Evolutionary conservation across 1,284 basidiomycete genomes (phyloP).

Genomic region (Trichosporon sp.): DNA sequence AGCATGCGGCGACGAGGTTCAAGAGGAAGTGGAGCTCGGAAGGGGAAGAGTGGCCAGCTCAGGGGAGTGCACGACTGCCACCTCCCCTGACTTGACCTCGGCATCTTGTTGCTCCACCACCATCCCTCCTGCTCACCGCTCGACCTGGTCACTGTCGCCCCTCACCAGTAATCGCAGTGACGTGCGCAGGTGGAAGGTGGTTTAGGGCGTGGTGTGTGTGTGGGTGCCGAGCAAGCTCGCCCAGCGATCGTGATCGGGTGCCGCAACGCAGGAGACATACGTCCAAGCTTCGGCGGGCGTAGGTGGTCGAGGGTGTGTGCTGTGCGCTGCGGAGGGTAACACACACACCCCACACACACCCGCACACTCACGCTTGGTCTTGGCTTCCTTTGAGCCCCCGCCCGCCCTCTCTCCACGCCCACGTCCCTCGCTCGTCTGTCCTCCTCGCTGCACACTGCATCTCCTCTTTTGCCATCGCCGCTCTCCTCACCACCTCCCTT

Average conservation of each 20-base stretch:
- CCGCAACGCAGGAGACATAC: too few relatives aligned
- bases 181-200: neutral
- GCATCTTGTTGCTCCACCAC: neutral
- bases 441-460: neutral
- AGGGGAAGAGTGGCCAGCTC: too few relatives aligned
- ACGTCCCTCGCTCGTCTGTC: neutral
- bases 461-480: neutral
- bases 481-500: neutral
- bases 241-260: too few relatives aligned
- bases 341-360: neutral
- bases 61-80: too few relatives aligned
- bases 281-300: too few relatives aligned
- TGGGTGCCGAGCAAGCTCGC: neutral
- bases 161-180: too few relatives aligned
- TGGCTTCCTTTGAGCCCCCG: neutral
- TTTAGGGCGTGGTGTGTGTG: neutral
- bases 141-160: too few relatives aligned
- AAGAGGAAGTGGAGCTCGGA: too few relatives aligned
- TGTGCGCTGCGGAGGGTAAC: slow-evolving; percentile 3
- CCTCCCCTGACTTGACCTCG: too few relatives aligned
- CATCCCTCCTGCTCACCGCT: neutral
- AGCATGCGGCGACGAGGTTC: too few relatives aligned
- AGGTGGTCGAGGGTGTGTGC: too few relatives aligned
- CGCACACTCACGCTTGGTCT: neutral
- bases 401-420: neutral